Base-by-base conservation (phyloP, 345 rosid genomes). In the Ceriops tagal region DNA sequence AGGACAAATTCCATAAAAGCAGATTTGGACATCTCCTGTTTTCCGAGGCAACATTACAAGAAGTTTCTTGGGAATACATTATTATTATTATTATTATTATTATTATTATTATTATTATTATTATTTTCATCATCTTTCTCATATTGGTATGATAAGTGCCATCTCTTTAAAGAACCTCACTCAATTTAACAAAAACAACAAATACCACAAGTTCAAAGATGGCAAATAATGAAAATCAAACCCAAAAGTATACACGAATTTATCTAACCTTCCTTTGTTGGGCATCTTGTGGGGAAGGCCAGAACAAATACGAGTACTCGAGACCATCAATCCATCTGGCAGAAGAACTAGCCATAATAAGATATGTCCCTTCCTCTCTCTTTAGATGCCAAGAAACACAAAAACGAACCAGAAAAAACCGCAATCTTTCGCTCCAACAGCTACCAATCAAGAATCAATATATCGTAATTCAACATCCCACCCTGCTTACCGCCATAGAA, bases 291-390 rank as follows among this genome's bases (percentile, higher is more conserved):
- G 98, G 98, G 0, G 97, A 90, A 79, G 90, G 87, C 88, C 97
- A 80, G 73, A 91, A 91, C 71, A 93, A 76, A 32, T 93, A 93
- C 13, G 98, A 93, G 82, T 79, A 87, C 61, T 86, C 91, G 75
- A 93, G 96, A 52, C 97, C 90, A 79, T 91, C 97, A 72, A 87
- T 89, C 98, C 98, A 93, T 73, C 95, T 84, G 86, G 84, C 97
- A 47, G 89, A 84, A 70, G 89, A 81, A 80, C 59, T 79, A 66
- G 92, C 90, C 96, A 92, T 89, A 67, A 34, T 62, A 55, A 43
- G 34, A 5, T 27, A 35, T 19, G 8, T 8, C 18, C 31, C 16
- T 13, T 52, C 63, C 21, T 18, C 37, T 1, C 37, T 5, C 53
- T 34, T 52, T n/a, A 26, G 27, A n/a, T 27, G 59, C 39, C 46